Base-by-base conservation (phyloP, 371 early-diverging fungal species). In the Mucor mucedo region DNA sequence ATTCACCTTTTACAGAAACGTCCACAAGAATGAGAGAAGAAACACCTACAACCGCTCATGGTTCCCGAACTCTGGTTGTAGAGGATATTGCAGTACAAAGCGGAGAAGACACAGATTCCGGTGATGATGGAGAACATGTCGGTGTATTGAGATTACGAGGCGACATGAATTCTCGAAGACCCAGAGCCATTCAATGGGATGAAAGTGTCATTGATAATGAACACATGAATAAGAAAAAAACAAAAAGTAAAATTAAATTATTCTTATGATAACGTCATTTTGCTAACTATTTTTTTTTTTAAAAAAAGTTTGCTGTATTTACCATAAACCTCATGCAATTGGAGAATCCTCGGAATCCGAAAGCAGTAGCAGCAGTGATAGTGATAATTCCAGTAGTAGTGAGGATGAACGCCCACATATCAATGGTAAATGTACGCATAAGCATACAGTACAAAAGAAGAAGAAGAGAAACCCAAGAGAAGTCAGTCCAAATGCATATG, bases 151-250 rank as follows among this genome's bases (percentile, higher is more conserved):
- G 84, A 4, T 66, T 87, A 10, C 69, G 71, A 21, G 87, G 87
- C n/a, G 85, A 85, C 45, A 70, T 79, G 65, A 59, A 63, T 30
- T 55, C 76, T 14, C 63, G 78, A 62, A 61, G 80, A 21, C 77
- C 75, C 14, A 71, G 81, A 62, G 76, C 79, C 10, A 89, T 95
- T 56, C 88, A 85, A 53, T 96, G 96, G 95, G 90, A 88, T 52
- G 89, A 87, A 38, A 84, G 76, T 50, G 94, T 93, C 1, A 82
- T 95, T 32, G 95, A 96, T 71, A 95, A 96, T 72, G 96, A 96
- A 71, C 84, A 88, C 33, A 70, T 94, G 82, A 82, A 84, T 49
- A 87, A 80, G 67, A 96, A 95, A 73, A 93, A 89, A 62, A 88
- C 91, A 52, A 96, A 96, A 69, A 84, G 93, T 93, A 77, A 79